Evolutionary conservation across 192 early-diverging fungal genomes (phyloP).

Genomic region (Rhizophagus prolifer): DNA sequence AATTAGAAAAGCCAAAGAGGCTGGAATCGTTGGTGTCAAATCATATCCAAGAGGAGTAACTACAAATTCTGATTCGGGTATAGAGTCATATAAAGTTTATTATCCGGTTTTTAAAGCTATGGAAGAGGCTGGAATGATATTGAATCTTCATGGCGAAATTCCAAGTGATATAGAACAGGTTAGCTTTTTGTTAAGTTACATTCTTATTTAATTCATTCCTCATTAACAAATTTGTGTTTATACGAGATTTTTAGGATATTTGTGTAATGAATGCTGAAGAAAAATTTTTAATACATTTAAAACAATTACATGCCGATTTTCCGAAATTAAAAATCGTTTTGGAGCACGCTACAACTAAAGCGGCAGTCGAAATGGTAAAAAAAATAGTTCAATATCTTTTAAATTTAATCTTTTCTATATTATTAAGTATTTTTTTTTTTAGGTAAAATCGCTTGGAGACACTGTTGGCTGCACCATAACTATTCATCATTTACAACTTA

Average conservation of each 20-base stretch:
- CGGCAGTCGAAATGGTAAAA: slow-evolving; percentile 83
- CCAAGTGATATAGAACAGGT: slow-evolving; percentile 80
- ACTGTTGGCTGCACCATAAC: slow-evolving; percentile 96
- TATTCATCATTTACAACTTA: slow-evolving; percentile 87
- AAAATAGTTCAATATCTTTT: slow-evolving; percentile 1
- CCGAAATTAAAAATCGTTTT: slow-evolving; percentile 93
- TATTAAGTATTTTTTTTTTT: slow-evolving; percentile 5
- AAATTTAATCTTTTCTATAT: background rate
- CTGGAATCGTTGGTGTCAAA: slow-evolving; percentile 87
- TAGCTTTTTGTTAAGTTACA: slow-evolving; percentile 4
- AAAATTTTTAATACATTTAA: slow-evolving; percentile 81
- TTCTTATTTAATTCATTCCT: background rate
- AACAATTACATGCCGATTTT: slow-evolving; percentile 84
- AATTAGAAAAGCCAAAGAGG: slow-evolving; percentile 76
- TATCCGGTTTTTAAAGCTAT: slow-evolving; percentile 94
- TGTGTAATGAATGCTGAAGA: slow-evolving; percentile 98
- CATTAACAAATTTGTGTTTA: background rate
- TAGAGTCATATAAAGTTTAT: slow-evolving; percentile 86
- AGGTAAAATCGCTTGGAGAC: slow-evolving; percentile 83
- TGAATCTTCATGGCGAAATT: slow-evolving; percentile 95
- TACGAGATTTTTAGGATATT: slow-evolving; percentile 56
- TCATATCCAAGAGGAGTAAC: slow-evolving; percentile 96
- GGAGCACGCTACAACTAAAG: slow-evolving; percentile 95
- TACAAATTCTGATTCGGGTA: slow-evolving; percentile 94
- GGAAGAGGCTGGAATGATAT: slow-evolving; percentile 89